Base-by-base conservation (phyloP, 495 filamentous ascomycete species). In the Glonium stellatum region DNA sequence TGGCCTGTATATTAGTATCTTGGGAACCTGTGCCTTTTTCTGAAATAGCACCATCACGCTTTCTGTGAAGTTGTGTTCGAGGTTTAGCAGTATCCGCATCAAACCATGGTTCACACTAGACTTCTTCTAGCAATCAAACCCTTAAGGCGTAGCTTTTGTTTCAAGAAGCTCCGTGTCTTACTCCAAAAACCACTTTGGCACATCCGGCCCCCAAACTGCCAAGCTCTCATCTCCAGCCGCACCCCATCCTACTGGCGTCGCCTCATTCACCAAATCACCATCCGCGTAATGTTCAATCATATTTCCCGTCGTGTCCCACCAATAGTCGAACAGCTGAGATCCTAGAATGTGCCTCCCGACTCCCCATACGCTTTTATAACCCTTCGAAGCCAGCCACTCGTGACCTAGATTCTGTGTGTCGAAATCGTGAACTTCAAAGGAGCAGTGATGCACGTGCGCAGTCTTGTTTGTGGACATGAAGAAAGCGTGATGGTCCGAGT, bases 401-500 rank as follows among this genome's bases (percentile, higher is more conserved):
- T 91, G 87, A 1, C 87, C 87, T 4, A 90, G 75, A 36, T 84
- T 74, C 73, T 90, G 87, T 0, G 83, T 82, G 62, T 91, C 87
- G 64, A 87, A 87, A 67, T 91, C 86, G 68, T 87, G 80, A 6
- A 88, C 86, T 70, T 91, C 87, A 58, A 85, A 91, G 3, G 79
- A 83, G 27, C 80, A 81, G 67, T 91, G 87, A 68, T 90, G 87
- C 1, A 90, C 83, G 66, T 86, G 82, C 15, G 73, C 71, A 15
- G 77, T 79, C 5, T 77, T 69, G 3, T 77, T 79, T 8, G 55
- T 49, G 35, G 47, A 78, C 64, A 90, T 77, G 78, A 89, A 89
- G 69, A 90, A 83, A n/a, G 70, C 76, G 72, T 90, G 87, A 63
- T 91, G 87, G 67, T 91, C 87, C 0, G 84, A 81, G 55, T 76